Conservation (phyloP, 495 filamentous ascomycete species). For the Penicillium mononematosum region DNA sequence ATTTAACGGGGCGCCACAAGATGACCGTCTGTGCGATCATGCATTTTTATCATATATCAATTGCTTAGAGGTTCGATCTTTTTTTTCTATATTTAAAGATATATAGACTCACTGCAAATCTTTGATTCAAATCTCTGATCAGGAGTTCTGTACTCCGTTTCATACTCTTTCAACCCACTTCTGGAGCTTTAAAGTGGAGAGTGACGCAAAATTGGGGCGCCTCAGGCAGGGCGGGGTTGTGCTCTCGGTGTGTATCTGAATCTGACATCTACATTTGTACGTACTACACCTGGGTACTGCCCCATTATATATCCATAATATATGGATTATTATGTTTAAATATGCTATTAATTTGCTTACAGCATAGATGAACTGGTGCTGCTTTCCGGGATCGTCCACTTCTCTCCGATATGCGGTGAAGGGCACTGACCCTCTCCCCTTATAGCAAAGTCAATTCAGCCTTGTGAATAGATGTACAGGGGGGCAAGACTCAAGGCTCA, state of each 20-base stretch:
- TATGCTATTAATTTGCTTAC: no score
- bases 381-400: neutral
- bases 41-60: neutral
- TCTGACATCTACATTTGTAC: neutral
- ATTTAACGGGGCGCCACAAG: neutral
- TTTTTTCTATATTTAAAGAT: neutral
- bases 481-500: neutral
- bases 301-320: no score
- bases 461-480: neutral
- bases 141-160: slow-evolving; percentile 9
- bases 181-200: slow-evolving; percentile 30
- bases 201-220: slow-evolving; percentile 23
- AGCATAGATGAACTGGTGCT: no score
- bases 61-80: neutral
- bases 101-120: neutral
- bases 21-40: neutral
- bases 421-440: slow-evolving; percentile 2
- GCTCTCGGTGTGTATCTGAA: slow-evolving; percentile 2
- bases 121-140: neutral
- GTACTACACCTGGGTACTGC: neutral
- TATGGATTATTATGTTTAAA: no score
- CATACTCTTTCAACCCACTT: slow-evolving; percentile 16
- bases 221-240: slow-evolving; percentile 19
- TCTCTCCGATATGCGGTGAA: slow-evolving; percentile 5
- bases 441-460: slow-evolving; percentile 3